Base-by-base conservation (phyloP, 331 rosid genomes). In the Prunus yedoensis region DNA sequence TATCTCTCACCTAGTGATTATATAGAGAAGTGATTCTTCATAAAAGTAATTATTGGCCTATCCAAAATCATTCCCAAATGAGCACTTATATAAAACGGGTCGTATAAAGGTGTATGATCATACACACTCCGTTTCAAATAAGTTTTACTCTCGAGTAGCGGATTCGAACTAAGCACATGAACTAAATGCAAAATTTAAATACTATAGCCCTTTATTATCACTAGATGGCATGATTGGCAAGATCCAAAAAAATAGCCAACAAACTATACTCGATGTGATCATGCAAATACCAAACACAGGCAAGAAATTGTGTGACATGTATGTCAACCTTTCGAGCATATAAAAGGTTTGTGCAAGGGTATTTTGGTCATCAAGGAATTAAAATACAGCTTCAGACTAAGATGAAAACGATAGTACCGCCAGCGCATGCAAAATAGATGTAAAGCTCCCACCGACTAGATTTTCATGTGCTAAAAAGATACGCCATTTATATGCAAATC, bases 391-490 rank as follows among this genome's bases (percentile, higher is more conserved):
- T 50, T 64, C 18, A 32, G 5, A 53, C 62, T 74, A 46, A 15
- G 66, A 52, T 43, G 32, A 47, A 64, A 57, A 54, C 25, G 56
- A 70, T 21, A 27, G 64, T 1, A 27, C 5, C 15, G 57, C 59
- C 65, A 68, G 28, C 49, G 61, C 58, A 27, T 52, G 58, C 46
- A 23, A 66, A 50, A 51, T 30, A n/a, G 28, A 62, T 43, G 50
- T 64, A 45, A 80, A 64, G 65, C 63, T 57, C 73, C 66, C 52
- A 73, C 66, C 20, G 60, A 59, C 62, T 46, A 45, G 53, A 21
- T 46, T 71, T 46, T 59, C 86, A 85, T 73, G 80, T 81, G 86
- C 56, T 25, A 51, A 73, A 74, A 38, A 38, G 43, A 38, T 38
- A 38, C 1, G 43, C 9, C 43, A 38, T 35, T 35, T 35, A 35